Percentiles rank a stretch among this genome's conserved stretches.
phyloP scores from a whole-genome alignment of 192 early-diverging fungal genomes.

The Backusella psychrophila region DNA sequence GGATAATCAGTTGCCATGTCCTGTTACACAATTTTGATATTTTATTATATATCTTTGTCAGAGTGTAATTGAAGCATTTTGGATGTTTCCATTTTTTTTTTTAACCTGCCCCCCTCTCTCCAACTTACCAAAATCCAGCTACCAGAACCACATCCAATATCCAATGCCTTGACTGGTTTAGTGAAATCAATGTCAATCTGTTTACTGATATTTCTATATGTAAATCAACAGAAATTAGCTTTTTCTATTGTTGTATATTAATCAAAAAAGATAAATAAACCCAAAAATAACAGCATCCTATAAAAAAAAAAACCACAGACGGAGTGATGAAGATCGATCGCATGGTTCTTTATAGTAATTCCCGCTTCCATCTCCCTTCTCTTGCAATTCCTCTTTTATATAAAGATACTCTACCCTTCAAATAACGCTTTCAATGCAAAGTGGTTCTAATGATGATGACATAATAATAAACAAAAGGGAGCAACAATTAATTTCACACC shows the following conservation, averaged over 20 bases:
- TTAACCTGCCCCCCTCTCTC: neutral
- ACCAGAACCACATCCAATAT: conserved; percentile 27
- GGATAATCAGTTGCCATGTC: conserved; percentile 12
- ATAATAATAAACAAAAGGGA: neutral
- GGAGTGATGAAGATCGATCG: neutral
- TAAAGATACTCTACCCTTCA: conserved; percentile 2
- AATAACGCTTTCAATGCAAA: conserved; percentile 9
- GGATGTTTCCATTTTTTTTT: neutral
- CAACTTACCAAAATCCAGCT: conserved; percentile 22
- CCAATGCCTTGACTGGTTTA: conserved; percentile 8
- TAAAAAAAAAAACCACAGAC: neutral
- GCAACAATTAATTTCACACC: neutral
- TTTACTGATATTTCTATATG: conserved; percentile 19
- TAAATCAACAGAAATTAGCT: neutral
- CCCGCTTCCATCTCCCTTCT: neutral
- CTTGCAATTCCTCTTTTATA: neutral
- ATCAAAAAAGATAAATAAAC: neutral
- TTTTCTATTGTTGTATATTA: neutral
- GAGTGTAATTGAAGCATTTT: neutral
- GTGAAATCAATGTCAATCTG: conserved; percentile 7
- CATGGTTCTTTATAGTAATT: neutral
- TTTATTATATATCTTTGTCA: neutral
- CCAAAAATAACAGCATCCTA: neutral
- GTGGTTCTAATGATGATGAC: neutral
- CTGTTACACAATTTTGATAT: neutral